A percentile compares a stretch with the other conserved stretches of the same genome.
These are phyloP conservation scores for Jatropha multifida DNA, from an alignment of 441 rosid genomes.

Conservation along the genomic window DNA sequence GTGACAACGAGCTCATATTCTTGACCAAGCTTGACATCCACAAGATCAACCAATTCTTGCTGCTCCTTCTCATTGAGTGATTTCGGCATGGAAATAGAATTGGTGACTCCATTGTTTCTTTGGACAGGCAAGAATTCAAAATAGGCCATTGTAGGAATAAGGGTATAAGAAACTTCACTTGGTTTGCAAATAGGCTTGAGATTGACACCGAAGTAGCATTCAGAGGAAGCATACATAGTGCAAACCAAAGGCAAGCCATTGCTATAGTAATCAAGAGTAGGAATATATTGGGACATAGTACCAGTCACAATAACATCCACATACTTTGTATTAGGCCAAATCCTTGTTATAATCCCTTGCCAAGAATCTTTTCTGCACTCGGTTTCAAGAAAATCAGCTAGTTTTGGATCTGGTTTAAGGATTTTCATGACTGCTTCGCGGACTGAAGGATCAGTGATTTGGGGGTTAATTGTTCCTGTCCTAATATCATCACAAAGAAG, in stretches of 20 bases:
- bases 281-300: conserved; percentile 76
- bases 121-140: conserved; percentile 65
- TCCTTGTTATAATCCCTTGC: conserved; percentile 84
- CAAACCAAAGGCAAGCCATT: conserved; percentile 62
- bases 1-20: conserved; percentile 72
- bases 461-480: conserved; percentile 58
- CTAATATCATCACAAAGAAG: conserved; percentile 57
- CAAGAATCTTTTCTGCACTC: conserved; percentile 72
- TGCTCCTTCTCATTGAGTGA: conserved; percentile 40
- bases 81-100: conserved; percentile 59
- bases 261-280: conserved; percentile 61
- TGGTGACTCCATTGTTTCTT: conserved; percentile 30
- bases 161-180: conserved; percentile 59
- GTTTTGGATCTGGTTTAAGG: conserved; percentile 72
- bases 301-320: conserved; percentile 79
- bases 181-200: conserved; percentile 61
- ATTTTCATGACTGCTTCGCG: conserved; percentile 71
- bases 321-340: conserved; percentile 97
- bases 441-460: conserved; percentile 63
- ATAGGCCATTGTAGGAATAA: conserved; percentile 70
- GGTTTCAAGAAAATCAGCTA: conserved; percentile 65
- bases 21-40: conserved; percentile 54
- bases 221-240: conserved; percentile 79
- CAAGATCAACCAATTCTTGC: conserved; percentile 47
- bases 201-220: conserved; percentile 71